Percentiles rank a stretch among this genome's conserved stretches.
These are phyloP conservation scores for Ophiostoma australiae DNA, from an alignment of 2,329 filamentous ascomycete genomes.

Conservation along the genomic window DNA sequence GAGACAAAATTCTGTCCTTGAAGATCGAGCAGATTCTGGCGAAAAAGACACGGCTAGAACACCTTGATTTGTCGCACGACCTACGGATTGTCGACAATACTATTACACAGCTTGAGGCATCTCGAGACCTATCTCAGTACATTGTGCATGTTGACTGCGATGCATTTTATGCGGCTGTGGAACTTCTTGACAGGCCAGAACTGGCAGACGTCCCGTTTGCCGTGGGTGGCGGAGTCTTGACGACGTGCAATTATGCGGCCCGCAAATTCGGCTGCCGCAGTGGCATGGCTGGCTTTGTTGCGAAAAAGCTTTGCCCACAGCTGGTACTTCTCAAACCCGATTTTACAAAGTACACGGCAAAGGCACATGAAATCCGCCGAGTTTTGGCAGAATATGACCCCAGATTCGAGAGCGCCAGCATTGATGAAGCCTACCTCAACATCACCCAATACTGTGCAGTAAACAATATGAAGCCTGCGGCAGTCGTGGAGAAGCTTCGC, in stretches of 20 bases:
- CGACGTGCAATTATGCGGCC: conserved; percentile 79
- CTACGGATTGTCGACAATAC: conserved; percentile 73
- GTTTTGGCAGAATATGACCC: conserved; percentile 85
- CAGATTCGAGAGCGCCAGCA: conserved; percentile 85
- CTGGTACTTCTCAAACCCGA: conserved; percentile 78
- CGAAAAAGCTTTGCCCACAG: conserved; percentile 85
- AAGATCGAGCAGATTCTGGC: conserved; percentile 78
- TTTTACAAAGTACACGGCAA: conserved; percentile 84
- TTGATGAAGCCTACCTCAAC: conserved; percentile 95
- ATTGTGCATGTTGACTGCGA: conserved; percentile 95
- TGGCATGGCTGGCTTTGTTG: conserved; percentile 94
- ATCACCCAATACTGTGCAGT: conserved; percentile 78
- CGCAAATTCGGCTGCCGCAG: conserved; percentile 85
- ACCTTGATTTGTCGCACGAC: conserved; percentile 67
- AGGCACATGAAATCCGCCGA: conserved; percentile 79
- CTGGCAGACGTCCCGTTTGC: conserved; percentile 84
- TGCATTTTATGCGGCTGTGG: conserved; percentile 94
- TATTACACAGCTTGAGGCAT: conserved; percentile 71
- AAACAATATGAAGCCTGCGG: conserved; percentile 63
- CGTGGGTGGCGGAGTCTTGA: conserved; percentile 66
- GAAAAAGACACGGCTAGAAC: conserved; percentile 70
- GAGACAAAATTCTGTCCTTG: conserved; percentile 74
- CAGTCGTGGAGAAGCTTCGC: conserved; percentile 72
- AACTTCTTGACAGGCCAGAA: conserved; percentile 77
- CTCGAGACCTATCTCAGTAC: conserved; percentile 74